phyloP scores from a whole-genome alignment of 495 filamentous ascomycete genomes.

The Sordaria brevicollis region DNA sequence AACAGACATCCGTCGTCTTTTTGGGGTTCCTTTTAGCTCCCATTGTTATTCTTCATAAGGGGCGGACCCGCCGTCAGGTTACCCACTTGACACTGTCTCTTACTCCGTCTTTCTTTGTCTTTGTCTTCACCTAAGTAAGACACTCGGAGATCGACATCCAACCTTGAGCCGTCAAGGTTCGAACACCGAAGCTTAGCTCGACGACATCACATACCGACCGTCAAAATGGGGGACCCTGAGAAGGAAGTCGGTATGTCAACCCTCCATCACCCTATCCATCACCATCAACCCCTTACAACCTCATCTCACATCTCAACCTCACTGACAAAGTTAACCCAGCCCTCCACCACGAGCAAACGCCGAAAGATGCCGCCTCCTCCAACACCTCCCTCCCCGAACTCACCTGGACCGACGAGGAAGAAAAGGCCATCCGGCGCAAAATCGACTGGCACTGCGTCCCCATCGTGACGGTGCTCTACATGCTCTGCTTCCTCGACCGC shows the following conservation, averaged over 20 bases:
- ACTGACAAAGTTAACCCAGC: neutral
- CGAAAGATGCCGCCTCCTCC: neutral
- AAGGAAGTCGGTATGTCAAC: neutral
- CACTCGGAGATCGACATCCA: neutral
- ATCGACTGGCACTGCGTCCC: slow-evolving; percentile 44
- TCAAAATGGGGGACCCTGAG: neutral
- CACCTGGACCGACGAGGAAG: slow-evolving; percentile 41
- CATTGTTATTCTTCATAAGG: neutral
- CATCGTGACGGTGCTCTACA: slow-evolving; percentile 42
- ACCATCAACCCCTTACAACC: neutral
- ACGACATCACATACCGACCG: neutral
- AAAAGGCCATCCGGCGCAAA: slow-evolving; percentile 37
- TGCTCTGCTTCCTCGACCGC: slow-evolving; percentile 39
- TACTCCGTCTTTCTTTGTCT: neutral
- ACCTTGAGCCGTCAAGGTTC: neutral
- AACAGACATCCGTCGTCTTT: neutral
- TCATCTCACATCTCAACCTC: neutral
- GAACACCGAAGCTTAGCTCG: neutral
- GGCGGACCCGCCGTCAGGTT: neutral
- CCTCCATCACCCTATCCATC: neutral
- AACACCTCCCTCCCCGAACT: slow-evolving; percentile 14
- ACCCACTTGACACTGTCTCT: neutral
- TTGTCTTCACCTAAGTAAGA: neutral
- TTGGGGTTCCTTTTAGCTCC: neutral
- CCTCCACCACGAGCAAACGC: neutral